These are phyloP conservation scores for Panaeolus cyanescens DNA, from an alignment of 768 basidiomycete species.

Conservation along the genomic window DNA sequence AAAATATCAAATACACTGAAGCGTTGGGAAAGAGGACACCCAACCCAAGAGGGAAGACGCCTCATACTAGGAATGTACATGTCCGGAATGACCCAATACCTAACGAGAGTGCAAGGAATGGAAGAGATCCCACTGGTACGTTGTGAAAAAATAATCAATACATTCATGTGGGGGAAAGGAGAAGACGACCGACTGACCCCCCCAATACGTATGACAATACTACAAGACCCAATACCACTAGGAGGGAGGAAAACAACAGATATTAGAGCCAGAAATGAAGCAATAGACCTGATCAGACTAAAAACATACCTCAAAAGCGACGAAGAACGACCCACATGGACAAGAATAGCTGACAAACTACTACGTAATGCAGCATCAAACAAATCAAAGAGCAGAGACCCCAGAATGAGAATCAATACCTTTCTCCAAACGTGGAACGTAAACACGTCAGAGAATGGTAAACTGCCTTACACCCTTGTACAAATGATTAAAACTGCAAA, in stretches of 20 bases:
- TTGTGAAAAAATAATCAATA: conserved; percentile 17
- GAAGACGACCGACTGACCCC: conserved; percentile 16
- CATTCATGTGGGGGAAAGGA: no score
- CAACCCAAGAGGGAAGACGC: conserved; percentile 23
- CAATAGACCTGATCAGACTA: conserved; percentile 18
- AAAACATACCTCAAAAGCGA: conserved; percentile 22
- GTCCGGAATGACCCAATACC: conserved; percentile 31
- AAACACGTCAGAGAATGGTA: not conserved
- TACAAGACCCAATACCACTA: conserved; percentile 9
- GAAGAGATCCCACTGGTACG: conserved; percentile 18
- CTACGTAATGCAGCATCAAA: conserved; percentile 10
- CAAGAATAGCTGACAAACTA: conserved; percentile 25
- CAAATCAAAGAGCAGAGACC: conserved; percentile 1
- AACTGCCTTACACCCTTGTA: conserved; percentile 13
- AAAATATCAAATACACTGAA: conserved; percentile 19
- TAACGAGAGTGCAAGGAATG: conserved; percentile 32
- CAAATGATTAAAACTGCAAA: conserved; percentile 19
- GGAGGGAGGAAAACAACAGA: conserved; percentile 23
- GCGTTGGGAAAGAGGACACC: no score
- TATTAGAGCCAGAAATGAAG: conserved; percentile 19
- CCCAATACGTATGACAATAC: conserved; percentile 11
- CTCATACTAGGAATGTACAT: conserved; percentile 14
- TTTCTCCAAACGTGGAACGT: conserved; percentile 29
- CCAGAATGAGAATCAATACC: conserved; percentile 10
- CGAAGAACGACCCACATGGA: conserved; percentile 27